Conservation (phyloP, 805 yeast species). For the Saturnispora silvae region DNA sequence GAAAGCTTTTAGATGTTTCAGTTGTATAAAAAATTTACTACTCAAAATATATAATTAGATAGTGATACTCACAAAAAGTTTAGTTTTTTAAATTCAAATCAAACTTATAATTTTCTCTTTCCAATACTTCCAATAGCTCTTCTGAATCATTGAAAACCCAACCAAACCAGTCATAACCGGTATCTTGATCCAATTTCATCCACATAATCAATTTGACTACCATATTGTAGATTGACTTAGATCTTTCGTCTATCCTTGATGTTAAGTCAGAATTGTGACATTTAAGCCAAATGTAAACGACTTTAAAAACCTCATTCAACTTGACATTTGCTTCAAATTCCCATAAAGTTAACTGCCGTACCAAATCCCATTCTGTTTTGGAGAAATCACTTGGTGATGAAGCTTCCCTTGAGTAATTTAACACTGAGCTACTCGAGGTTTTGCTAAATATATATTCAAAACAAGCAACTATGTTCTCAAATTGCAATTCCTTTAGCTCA, state of each 20-base stretch:
- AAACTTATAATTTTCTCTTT: constrained; percentile 9
- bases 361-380: constrained; percentile 10
- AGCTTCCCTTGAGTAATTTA: constrained; percentile 1
- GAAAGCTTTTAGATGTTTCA: constrained; percentile 56
- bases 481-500: constrained; percentile 15
- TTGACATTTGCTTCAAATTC: constrained; percentile 3
- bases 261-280: constrained; percentile 13
- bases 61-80: too few relatives aligned
- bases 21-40: constrained; percentile 27
- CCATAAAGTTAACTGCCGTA: constrained; percentile 11
- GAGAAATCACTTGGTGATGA: constrained; percentile 5
- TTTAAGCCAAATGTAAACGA: constrained; percentile 22
- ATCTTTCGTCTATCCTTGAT: constrained; percentile 10
- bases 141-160: constrained; percentile 21
- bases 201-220: constrained; percentile 18
- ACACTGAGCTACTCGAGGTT: neutral
- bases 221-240: constrained; percentile 12
- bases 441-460: constrained; percentile 15
- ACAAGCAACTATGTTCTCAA: constrained; percentile 14
- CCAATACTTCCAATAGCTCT: constrained; percentile 16
- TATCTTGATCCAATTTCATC: constrained; percentile 15
- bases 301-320: constrained; percentile 10
- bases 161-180: constrained; percentile 21
- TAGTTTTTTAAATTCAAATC: constrained; percentile 1
- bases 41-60: neutral